These are phyloP conservation scores for Chlorencoelia australis DNA, from an alignment of 2,329 filamentous ascomycete genomes.

Conservation along the genomic window DNA sequence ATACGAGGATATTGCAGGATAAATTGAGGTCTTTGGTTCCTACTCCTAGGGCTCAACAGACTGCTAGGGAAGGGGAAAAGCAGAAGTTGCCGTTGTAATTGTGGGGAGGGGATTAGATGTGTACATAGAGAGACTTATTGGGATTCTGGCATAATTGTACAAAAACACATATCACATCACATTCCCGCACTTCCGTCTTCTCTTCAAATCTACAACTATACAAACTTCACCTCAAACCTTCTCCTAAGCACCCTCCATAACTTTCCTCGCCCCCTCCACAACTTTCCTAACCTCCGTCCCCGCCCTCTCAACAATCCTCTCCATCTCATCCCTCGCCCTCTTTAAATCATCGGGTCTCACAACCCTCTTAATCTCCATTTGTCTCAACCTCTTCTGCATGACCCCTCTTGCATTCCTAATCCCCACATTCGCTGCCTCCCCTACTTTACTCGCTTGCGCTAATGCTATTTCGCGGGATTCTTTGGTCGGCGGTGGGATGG, in stretches of 20 bases:
- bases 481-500: constrained; percentile 46
- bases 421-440: constrained; percentile 22
- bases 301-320: constrained; percentile 29
- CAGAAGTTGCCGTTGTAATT: constrained; percentile 1
- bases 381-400: constrained; percentile 29
- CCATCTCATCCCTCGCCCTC: constrained; percentile 31
- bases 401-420: constrained; percentile 26
- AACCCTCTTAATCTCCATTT: constrained; percentile 26
- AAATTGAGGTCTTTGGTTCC: constrained; percentile 23
- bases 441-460: constrained; percentile 23
- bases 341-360: constrained; percentile 30
- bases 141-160: constrained; percentile 14
- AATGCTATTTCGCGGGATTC: constrained; percentile 36
- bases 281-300: constrained; percentile 27
- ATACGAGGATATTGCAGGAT: constrained; percentile 20
- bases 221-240: not conserved
- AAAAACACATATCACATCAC: constrained; percentile 6
- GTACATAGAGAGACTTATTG: too few species aligned
- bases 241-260: constrained; percentile 23
- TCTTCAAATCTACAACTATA: not conserved
- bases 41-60: not conserved
- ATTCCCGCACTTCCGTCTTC: not conserved
- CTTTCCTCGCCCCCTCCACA: constrained; percentile 29
- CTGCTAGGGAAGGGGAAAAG: constrained; percentile 1
- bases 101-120: too few species aligned